Evolutionary conservation across 176 grass and related monocot species (phyloP).

Genomic region (Ensete glaucum): DNA sequence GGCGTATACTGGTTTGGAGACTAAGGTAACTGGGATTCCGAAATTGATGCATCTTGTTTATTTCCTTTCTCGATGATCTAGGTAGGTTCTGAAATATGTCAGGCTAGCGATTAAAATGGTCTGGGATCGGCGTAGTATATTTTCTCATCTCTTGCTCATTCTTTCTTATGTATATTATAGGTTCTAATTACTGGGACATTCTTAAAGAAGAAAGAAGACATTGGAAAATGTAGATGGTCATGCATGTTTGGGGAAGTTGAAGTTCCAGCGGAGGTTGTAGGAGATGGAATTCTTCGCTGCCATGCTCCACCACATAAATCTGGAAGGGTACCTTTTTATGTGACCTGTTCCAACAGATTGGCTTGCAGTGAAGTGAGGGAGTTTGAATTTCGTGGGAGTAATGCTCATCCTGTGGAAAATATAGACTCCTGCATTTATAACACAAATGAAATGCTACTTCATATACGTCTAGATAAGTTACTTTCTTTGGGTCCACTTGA

Average conservation of each 20-base stretch:
- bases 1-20: constrained; percentile 33
- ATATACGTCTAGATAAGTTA: constrained; percentile 81
- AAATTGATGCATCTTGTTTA: not conserved
- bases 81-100: not conserved
- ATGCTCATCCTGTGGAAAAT: constrained; percentile 42
- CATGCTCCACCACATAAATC: constrained; percentile 60
- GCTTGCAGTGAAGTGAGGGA: constrained; percentile 97
- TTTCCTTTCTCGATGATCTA: not conserved
- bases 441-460: constrained; percentile 82
- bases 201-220: constrained; percentile 70
- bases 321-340: constrained; percentile 82
- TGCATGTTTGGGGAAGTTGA: constrained; percentile 98
- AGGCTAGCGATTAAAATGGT: not conserved
- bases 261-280: constrained; percentile 72
- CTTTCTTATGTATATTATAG: constrained; percentile 30
- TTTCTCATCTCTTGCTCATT: constrained; percentile 14
- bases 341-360: constrained; percentile 88
- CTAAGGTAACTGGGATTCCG: constrained; percentile 44
- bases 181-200: constrained; percentile 92
- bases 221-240: constrained; percentile 82
- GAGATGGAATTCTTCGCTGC: constrained; percentile 72
- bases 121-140: not conserved
- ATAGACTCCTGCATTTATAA: constrained; percentile 29
- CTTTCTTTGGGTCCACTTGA: constrained; percentile 54
- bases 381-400: constrained; percentile 66